Evolutionary conservation across 2,329 filamentous ascomycete genomes (phyloP), one percentile per base, ranked within the genome.

Genomic region (Pezicula radicicola): DNA sequence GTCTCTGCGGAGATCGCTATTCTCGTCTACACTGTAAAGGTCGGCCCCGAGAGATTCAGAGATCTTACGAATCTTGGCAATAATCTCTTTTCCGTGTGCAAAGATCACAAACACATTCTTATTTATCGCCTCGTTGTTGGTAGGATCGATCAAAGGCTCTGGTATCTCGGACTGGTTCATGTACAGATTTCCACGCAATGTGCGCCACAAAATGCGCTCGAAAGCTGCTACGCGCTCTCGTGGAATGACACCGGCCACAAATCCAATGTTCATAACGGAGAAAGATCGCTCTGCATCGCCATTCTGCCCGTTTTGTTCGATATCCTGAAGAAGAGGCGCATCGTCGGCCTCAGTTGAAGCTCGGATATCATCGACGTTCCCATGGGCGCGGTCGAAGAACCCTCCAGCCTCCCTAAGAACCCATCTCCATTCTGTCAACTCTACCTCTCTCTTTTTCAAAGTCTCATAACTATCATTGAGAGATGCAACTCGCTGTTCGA

Each of bases 101-200:
- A 99, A 99, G 71, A 99, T 99, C 66, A 99, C 93, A 66, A 99
- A 99, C 51, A 99, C 94, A 63, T 97, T 99, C 84, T 99, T 99
- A 77, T 88, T 85, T 63, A 95, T 81, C 58, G 89, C 80, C 73
- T 97, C 93, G 69, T 97, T 97, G 75, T 84, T 96, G 67, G 88
- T 81, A 15, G 94, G 93, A 70, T 99, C 90, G 68, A 96, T 80
- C 62, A 99, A 87, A 36, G 90, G 85, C 70, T 99, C 93, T 7
- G 91, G 87, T 56, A 99, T 99, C 78, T 99, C 94, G 39, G 93
- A 93, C 77, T 99, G 95, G 74, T 99, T 99, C 94, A 99, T 99
- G 80, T 97, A 99, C 58, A 99, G 77, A 72, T 99, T 99, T 65
- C 94, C 94, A 70, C 94, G 91, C 40, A 99, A 83, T 0, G 95